phyloP scores from a whole-genome alignment of 495 filamentous ascomycete species.

The Penicillium cataractarum region DNA sequence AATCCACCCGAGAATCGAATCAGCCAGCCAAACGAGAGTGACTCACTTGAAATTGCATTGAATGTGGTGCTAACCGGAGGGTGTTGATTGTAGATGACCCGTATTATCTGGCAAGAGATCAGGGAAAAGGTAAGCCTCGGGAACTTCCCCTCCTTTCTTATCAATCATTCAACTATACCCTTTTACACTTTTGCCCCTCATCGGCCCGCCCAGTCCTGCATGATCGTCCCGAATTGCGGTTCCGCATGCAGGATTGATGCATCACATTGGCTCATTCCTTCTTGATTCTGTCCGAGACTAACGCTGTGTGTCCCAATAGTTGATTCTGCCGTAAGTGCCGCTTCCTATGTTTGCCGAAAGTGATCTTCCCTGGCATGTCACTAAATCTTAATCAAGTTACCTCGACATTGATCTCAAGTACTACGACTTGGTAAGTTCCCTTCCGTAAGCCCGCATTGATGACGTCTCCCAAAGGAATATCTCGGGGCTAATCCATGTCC shows the following conservation, averaged over 20 bases:
- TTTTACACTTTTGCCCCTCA: conserved; percentile 8
- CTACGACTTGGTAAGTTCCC: conserved; percentile 81
- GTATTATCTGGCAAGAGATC: conserved; percentile 98
- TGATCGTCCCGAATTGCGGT: conserved; percentile 23
- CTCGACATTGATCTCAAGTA: conserved; percentile 98
- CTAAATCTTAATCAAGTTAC: conserved; percentile 56
- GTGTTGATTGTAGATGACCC: conserved; percentile 70
- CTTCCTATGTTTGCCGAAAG: background rate
- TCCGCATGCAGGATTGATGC: conserved; percentile 22
- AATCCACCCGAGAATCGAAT: conserved; percentile 8
- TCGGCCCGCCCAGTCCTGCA: conserved; percentile 20
- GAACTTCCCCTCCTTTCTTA: conserved; percentile 19
- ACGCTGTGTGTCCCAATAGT: conserved; percentile 52
- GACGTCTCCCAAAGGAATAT: background rate
- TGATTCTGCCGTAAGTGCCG: conserved; percentile 76
- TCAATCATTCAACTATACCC: too few species aligned
- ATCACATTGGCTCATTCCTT: conserved; percentile 11
- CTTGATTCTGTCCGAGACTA: conserved; percentile 20
- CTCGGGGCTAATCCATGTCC: conserved; percentile 9
- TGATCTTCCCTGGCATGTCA: conserved; percentile 9
- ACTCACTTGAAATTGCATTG: background rate
- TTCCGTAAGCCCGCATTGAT: background rate
- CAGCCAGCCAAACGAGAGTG: background rate
- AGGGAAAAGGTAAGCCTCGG: conserved; percentile 75
- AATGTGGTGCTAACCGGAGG: background rate